These are phyloP conservation scores for Paraconiothyrium sp. DNA, from an alignment of 2,329 filamentous ascomycete genomes.

Conservation along the genomic window DNA sequence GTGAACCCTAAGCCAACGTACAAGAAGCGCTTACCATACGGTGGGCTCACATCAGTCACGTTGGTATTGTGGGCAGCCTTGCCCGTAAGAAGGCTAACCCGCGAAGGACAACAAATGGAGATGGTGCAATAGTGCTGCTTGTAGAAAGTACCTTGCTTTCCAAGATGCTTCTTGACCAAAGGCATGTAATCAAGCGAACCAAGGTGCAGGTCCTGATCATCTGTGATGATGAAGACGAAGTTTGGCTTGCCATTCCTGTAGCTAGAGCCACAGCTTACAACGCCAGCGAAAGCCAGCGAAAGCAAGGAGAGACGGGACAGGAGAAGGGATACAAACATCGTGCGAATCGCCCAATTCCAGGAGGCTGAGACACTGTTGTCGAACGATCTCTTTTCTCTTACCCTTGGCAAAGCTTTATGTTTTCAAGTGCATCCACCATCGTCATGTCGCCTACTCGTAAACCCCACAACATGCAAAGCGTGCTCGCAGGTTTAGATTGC, in stretches of 20 bases:
- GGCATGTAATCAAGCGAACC: slow-evolving; percentile 70
- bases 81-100: slow-evolving; percentile 71
- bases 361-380: not conserved
- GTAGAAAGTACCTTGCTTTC: slow-evolving; percentile 66
- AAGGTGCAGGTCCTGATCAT: slow-evolving; percentile 72
- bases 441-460: not conserved
- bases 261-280: slow-evolving; percentile 2
- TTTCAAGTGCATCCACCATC: not conserved
- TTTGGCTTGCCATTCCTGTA: slow-evolving; percentile 51
- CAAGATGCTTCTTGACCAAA: slow-evolving; percentile 62
- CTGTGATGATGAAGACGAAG: slow-evolving; percentile 72
- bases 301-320: not conserved
- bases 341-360: not conserved
- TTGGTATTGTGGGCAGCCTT: slow-evolving; percentile 75
- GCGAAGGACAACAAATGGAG: slow-evolving; percentile 71
- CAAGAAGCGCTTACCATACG: slow-evolving; percentile 54
- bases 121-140: slow-evolving; percentile 71
- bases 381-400: not conserved
- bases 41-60: slow-evolving; percentile 66
- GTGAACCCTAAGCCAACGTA: slow-evolving; percentile 24
- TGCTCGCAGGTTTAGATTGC: slow-evolving; percentile 5
- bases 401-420: slow-evolving; percentile 3
- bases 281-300: not conserved
- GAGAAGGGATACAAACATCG: not conserved
- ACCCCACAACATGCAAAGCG: not conserved